Evolutionary conservation across 2,329 filamentous ascomycete genomes (phyloP).

Genomic region (Nemania abortiva): DNA sequence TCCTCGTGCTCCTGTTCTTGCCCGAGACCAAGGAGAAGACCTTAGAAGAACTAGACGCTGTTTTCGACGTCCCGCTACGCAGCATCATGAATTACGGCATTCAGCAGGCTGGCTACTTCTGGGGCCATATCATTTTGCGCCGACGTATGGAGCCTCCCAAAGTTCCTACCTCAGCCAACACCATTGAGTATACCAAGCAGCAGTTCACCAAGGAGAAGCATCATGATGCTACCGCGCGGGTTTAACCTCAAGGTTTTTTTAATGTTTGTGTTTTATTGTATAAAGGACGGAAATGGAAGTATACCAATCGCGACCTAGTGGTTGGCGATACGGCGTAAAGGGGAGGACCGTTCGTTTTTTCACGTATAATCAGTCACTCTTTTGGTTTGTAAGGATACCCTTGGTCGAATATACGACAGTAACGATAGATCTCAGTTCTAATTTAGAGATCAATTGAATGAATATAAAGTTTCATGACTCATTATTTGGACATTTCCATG

Average conservation of each 20-base stretch:
- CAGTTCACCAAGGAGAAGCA: conserved; percentile 47
- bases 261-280: background rate
- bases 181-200: conserved; percentile 44
- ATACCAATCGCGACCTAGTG: background rate
- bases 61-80: conserved; percentile 52
- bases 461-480: conserved; percentile 23
- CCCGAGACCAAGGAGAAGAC: conserved; percentile 61
- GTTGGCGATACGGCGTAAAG: conserved; percentile 9
- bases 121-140: conserved; percentile 49
- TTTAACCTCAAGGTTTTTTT: conserved; percentile 34
- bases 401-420: conserved; percentile 13
- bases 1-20: conserved; percentile 57
- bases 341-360: background rate
- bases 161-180: conserved; percentile 43
- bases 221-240: conserved; percentile 47
- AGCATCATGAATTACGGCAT: conserved; percentile 53
- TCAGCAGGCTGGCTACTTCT: conserved; percentile 51
- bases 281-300: background rate
- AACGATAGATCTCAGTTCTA: background rate
- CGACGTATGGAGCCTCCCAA: conserved; percentile 46
- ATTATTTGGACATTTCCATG: conserved; percentile 1
- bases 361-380: background rate
- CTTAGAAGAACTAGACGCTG: conserved; percentile 59
- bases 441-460: conserved; percentile 9
- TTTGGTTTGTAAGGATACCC: conserved; percentile 29